Conservation (phyloP, 2,329 filamentous ascomycete species). For the Calonectria multiphialidica region DNA sequence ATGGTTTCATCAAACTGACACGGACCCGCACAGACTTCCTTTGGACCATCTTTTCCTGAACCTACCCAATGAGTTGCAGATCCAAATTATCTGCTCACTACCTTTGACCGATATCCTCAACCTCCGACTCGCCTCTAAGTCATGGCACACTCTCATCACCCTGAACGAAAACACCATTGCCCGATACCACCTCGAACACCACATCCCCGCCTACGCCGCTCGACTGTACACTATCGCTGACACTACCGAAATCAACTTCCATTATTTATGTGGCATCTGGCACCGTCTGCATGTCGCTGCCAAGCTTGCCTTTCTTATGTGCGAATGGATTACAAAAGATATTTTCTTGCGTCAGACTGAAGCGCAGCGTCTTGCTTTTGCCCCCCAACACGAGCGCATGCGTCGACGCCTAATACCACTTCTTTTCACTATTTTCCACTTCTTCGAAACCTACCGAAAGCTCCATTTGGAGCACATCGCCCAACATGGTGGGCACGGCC, state of each 20-base stretch:
- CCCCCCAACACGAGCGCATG: conserved; percentile 73
- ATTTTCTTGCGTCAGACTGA: conserved; percentile 72
- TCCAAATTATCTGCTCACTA: conserved; percentile 71
- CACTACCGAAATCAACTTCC: conserved; percentile 63
- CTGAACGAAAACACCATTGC: conserved; percentile 72
- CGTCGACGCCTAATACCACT: conserved; percentile 72
- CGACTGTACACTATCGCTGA: conserved; percentile 69
- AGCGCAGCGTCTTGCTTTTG: conserved; percentile 67
- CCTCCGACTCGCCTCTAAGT: conserved; percentile 68
- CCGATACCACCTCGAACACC: conserved; percentile 70
- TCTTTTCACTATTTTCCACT: conserved; percentile 75
- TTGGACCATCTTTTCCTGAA: conserved; percentile 69
- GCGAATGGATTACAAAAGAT: conserved; percentile 74
- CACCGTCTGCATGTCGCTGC: conserved; percentile 74
- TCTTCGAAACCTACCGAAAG: conserved; percentile 74
- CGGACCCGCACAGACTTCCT: conserved; percentile 50
- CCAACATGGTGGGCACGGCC: conserved; percentile 63
- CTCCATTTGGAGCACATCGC: conserved; percentile 69
- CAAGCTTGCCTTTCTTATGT: conserved; percentile 72
- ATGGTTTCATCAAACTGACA: conserved; percentile 34
- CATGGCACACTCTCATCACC: conserved; percentile 70
- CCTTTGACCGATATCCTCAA: conserved; percentile 72
- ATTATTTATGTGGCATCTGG: conserved; percentile 74
- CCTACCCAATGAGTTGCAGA: conserved; percentile 72
- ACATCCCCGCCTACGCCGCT: conserved; percentile 71